These are phyloP conservation scores for Narthecium ossifragum DNA, from an alignment of 106 monocot species.

Conservation along the genomic window DNA sequence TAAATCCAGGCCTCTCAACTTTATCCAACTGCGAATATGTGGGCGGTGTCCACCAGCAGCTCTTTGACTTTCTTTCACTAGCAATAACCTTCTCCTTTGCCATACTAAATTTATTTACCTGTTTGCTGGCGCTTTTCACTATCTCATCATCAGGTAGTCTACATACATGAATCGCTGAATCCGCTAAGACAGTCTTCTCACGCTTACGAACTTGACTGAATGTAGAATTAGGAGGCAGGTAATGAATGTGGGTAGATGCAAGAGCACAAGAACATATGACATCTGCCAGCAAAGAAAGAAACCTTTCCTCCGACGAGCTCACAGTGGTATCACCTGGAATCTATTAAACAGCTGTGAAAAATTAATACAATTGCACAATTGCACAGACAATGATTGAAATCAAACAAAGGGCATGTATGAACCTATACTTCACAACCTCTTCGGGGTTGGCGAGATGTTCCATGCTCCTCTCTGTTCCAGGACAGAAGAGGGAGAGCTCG, in stretches of 20 bases:
- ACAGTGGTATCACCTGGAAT: slow-evolving; percentile 26
- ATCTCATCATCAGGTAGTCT: slow-evolving; percentile 39
- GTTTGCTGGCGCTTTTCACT: slow-evolving; percentile 30
- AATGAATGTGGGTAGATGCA: slow-evolving; percentile 21
- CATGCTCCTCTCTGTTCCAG: slow-evolving; percentile 68
- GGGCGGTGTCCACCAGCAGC: slow-evolving; percentile 45
- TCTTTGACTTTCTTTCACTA: slow-evolving; percentile 13
- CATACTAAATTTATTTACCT: slow-evolving; percentile 25
- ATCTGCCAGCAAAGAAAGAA: slow-evolving; percentile 64
- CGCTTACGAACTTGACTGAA: slow-evolving; percentile 44
- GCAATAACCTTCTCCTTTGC: slow-evolving; percentile 5
- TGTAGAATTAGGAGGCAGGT: slow-evolving; percentile 10
- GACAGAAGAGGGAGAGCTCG: slow-evolving; percentile 44
- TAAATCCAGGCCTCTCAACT: slow-evolving; percentile 33
- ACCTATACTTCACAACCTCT: slow-evolving; percentile 37
- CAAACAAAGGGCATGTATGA: background rate
- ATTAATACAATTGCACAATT: slow-evolving; percentile 6
- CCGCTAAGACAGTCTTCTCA: slow-evolving; percentile 21
- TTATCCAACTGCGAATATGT: slow-evolving; percentile 31
- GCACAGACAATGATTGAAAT: slow-evolving; percentile 1
- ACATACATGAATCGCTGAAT: slow-evolving; percentile 54
- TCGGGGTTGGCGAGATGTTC: slow-evolving; percentile 47
- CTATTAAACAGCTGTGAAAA: slow-evolving; percentile 30
- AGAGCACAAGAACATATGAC: slow-evolving; percentile 58
- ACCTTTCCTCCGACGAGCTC: slow-evolving; percentile 48